A percentile compares a stretch with the other conserved stretches of the same genome.
Evolutionary conservation across 805 yeast genomes (phyloP).

Genomic region (Hanseniaspora hatyaiensis): DNA sequence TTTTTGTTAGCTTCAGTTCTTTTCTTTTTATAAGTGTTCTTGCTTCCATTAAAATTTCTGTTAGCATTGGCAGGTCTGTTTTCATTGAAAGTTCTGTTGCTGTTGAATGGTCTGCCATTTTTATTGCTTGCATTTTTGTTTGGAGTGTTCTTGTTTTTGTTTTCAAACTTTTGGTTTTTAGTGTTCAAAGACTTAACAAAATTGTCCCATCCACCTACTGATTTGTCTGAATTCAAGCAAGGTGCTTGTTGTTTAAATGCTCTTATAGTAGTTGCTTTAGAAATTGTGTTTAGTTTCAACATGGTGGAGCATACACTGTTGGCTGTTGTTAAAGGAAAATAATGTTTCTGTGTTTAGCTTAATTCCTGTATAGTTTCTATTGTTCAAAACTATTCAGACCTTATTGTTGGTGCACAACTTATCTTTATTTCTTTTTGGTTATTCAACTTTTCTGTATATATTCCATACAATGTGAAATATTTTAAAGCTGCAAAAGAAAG

Average conservation of each 20-base stretch:
- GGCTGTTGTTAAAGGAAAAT: too few relatives aligned
- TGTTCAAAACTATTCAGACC: too few relatives aligned
- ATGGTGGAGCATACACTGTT: too few relatives aligned
- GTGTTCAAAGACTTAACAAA: conserved; percentile 10
- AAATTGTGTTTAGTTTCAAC: background rate
- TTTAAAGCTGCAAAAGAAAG: too few relatives aligned
- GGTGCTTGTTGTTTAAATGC: background rate
- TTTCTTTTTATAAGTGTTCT: background rate
- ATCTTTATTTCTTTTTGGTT: background rate
- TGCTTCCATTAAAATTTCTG: conserved; percentile 1
- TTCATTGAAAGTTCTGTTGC: background rate
- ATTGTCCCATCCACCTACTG: conserved; percentile 3
- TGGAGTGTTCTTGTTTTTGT: background rate
- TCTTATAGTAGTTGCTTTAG: background rate
- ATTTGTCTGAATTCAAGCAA: background rate
- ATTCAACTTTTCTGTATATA: too few relatives aligned
- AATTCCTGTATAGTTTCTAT: too few relatives aligned
- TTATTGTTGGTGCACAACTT: background rate
- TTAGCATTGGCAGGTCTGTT: background rate
- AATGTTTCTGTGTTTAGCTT: too few relatives aligned
- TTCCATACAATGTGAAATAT: too few relatives aligned
- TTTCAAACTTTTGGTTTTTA: conserved; percentile 1
- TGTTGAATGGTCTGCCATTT: background rate
- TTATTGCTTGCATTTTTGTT: background rate
- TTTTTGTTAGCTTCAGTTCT: background rate